Evolutionary conservation across 2,329 filamentous ascomycete genomes (phyloP), one percentile per base, ranked within the genome.

Genomic region (Aspergillus sp.): DNA sequence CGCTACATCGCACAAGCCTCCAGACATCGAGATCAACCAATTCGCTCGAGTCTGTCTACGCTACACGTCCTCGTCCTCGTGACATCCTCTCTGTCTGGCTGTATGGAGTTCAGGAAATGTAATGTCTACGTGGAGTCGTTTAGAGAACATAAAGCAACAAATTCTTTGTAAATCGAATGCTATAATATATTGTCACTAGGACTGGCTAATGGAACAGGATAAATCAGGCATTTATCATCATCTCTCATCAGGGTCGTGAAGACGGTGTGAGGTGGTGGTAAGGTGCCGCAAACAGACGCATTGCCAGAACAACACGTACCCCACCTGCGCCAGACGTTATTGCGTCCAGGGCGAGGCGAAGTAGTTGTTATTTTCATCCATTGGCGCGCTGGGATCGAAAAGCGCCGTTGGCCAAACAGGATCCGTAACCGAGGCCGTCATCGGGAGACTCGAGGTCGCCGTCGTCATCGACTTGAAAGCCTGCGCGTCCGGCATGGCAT

Each of bases 241-340:
- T 73, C 70, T 71, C 70, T 73, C 70, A 72, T 73, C 70, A 73
- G 62, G 66, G 70, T 72, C 69, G 62, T 73, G 55, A 71, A 70
- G 68, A 60, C 69, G 65, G 68, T 71, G 66, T 71, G 58, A 69
- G 66, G 65, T 69, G 68, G 65, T 70, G 68, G 65, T 67, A 66
- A 64, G 61, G 63, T 65, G 67, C 62, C 59, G 60, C 63, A 51
- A 57, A 58, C 51, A 60, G 58, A 59, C 55, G 60, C 57, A 60
- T 56, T 54, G 52, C 59, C 57, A 57, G 38, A 57, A 51, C 50
- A 60, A 53, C 45, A 45, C 41, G 45, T 24, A 43, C 48, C 43
- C 53, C 40, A 41, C 26, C 43, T 22, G 32, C 35, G 22, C 22
- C 14, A 22, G 19, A 52, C 53, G 49, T 41, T 57, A 65, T 54